Percentiles rank a stretch among this genome's conserved stretches.
These are phyloP conservation scores for Collybia sp. DNA, from an alignment of 768 basidiomycete genomes.

Conservation along the genomic window DNA sequence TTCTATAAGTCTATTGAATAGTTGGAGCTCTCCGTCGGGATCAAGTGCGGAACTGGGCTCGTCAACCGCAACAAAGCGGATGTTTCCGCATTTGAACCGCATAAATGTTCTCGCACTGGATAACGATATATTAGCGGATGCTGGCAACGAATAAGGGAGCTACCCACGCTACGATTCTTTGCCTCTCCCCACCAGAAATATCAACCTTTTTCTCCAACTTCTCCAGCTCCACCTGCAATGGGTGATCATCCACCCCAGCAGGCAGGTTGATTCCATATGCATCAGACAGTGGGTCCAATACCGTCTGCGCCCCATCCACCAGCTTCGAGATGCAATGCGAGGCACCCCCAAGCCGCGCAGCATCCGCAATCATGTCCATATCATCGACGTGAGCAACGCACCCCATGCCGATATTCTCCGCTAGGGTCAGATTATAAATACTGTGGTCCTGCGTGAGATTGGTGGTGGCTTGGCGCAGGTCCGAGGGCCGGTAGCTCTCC, in stretches of 20 bases:
- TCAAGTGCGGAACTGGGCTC: conserved; percentile 47
- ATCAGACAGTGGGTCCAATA: conserved; percentile 9
- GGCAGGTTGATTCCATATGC: conserved; percentile 7
- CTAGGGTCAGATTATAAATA: conserved; percentile 28
- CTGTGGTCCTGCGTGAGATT: conserved; percentile 30
- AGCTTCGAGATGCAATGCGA: conserved; percentile 3
- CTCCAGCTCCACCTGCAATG: conserved; percentile 11
- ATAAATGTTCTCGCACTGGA: conserved; percentile 25
- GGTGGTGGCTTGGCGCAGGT: conserved; percentile 26
- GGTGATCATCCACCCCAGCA: conserved; percentile 9
- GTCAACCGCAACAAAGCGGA: conserved; percentile 37
- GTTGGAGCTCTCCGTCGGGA: conserved; percentile 33
- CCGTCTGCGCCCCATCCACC: conserved; percentile 8
- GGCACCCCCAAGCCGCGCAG: conserved; percentile 8
- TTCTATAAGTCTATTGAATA: conserved; percentile 27
- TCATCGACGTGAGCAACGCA: neutral
- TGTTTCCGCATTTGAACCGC: conserved; percentile 18
- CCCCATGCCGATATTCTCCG: conserved; percentile 31
- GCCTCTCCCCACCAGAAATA: conserved; percentile 20
- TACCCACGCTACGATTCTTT: conserved; percentile 22
- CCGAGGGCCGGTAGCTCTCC: conserved; percentile 17
- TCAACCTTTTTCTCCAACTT: conserved; percentile 13
- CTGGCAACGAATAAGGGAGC: neutral
- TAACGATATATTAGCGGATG: neutral
- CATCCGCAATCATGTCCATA: neutral